Evolutionary conservation across 805 yeast species (phyloP).

Genomic region (Huiozyma naganishii): DNA sequence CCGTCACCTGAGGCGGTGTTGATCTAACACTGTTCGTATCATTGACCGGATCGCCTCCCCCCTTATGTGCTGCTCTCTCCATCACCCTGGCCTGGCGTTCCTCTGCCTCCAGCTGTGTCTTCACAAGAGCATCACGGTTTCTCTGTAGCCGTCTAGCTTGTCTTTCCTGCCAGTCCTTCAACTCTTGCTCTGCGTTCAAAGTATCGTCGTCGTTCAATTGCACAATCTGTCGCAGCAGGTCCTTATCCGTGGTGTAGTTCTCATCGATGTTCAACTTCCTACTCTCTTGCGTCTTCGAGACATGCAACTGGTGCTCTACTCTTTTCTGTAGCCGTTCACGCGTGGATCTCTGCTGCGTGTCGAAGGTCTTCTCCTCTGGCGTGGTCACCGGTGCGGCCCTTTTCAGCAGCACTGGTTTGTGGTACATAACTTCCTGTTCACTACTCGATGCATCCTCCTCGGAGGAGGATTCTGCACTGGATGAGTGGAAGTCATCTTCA

Average conservation of each 20-base stretch:
- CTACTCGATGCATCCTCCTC: constrained; percentile 4
- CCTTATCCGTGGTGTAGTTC: constrained; percentile 20
- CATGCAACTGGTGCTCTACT: constrained; percentile 8
- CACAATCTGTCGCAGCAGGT: constrained; percentile 12
- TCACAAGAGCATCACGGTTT: constrained; percentile 13
- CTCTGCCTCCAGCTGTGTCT: constrained; percentile 20
- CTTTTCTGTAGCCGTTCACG: constrained; percentile 3
- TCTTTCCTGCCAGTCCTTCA: constrained; percentile 15
- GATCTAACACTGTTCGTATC: neutral
- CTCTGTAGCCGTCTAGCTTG: constrained; percentile 12
- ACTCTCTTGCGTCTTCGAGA: constrained; percentile 6
- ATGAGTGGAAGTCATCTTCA: neutral
- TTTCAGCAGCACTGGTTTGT: constrained; percentile 21
- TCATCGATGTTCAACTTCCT: constrained; percentile 5
- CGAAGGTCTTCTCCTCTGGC: neutral
- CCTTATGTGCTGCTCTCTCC: neutral
- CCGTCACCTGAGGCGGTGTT: no score
- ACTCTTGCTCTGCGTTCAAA: constrained; percentile 16
- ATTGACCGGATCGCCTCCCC: neutral
- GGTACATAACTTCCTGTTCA: constrained; percentile 14
- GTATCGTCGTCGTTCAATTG: constrained; percentile 21
- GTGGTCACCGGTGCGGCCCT: neutral
- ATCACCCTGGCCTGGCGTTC: constrained; percentile 4
- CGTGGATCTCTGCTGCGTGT: neutral
- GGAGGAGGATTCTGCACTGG: no score